Percentiles rank a stretch among this genome's conserved stretches.
phyloP scores from a whole-genome alignment of 805 yeast species.

The Jamesozyma jinghongensis region DNA sequence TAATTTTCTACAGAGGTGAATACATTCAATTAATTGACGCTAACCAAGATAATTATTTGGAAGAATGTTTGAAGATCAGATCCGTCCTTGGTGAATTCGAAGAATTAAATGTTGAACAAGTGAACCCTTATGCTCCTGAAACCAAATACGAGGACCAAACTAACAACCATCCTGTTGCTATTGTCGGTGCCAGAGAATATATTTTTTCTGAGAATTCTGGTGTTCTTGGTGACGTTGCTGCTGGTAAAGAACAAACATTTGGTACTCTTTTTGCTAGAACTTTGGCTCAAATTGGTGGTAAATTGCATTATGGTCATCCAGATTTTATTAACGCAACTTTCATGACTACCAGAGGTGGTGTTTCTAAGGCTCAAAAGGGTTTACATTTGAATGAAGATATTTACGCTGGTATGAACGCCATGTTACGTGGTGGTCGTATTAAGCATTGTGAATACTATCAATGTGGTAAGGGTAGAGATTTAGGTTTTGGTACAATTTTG shows the following conservation, averaged over 20 bases:
- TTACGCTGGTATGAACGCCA: conserved; percentile 89
- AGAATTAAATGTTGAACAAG: conserved; percentile 49
- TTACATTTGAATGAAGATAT: conserved; percentile 91
- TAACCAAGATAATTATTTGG: conserved; percentile 89
- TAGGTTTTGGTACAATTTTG: conserved; percentile 85
- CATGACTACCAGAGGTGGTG: conserved; percentile 94
- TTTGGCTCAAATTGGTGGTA: conserved; percentile 86
- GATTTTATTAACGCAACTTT: conserved; percentile 84
- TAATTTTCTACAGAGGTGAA: conserved; percentile 86
- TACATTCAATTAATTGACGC: conserved; percentile 93
- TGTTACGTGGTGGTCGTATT: conserved; percentile 84
- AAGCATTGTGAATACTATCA: conserved; percentile 94
- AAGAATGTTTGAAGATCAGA: conserved; percentile 85
- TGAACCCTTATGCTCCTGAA: conserved; percentile 53
- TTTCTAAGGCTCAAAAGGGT: conserved; percentile 92
- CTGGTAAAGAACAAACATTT: conserved; percentile 95
- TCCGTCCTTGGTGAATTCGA: conserved; percentile 86
- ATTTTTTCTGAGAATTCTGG: conserved; percentile 91
- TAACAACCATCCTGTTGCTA: conserved; percentile 85
- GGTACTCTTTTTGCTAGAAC: conserved; percentile 94
- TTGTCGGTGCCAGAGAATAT: conserved; percentile 90
- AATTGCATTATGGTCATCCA: conserved; percentile 94
- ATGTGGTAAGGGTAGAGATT: conserved; percentile 94
- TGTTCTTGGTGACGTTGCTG: conserved; percentile 90
- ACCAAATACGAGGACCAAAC: conserved; percentile 32